phyloP scores from a whole-genome alignment of 495 filamentous ascomycete genomes.

The Cudoniella acicularis region DNA sequence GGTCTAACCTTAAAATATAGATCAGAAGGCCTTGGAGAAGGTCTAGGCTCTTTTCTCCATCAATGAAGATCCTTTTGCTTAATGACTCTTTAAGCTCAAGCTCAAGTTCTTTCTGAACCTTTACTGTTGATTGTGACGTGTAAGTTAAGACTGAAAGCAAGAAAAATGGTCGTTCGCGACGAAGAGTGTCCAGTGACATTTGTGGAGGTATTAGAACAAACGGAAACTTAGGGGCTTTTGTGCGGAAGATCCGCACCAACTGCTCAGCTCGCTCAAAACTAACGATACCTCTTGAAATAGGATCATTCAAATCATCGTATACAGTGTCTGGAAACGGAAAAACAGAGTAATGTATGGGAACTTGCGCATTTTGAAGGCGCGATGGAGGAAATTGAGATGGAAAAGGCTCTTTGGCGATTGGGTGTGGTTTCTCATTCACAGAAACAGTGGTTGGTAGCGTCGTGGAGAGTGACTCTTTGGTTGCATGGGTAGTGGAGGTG shows the following conservation, averaged over 20 bases:
- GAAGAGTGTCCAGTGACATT: constrained; percentile 15
- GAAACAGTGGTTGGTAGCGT: background rate
- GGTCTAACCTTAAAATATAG: constrained; percentile 1
- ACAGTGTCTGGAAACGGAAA: background rate
- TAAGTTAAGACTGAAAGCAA: constrained; percentile 18
- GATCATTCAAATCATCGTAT: constrained; percentile 17
- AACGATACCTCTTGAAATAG: constrained; percentile 23
- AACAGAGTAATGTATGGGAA: background rate
- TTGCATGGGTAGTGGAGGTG: background rate
- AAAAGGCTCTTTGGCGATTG: background rate
- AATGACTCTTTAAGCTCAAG: constrained; percentile 42
- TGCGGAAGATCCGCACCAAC: constrained; percentile 7
- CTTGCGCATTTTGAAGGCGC: background rate
- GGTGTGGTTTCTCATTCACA: background rate
- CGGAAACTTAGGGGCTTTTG: constrained; percentile 15
- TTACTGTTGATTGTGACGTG: background rate
- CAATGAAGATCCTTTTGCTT: constrained; percentile 11
- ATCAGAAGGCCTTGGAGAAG: constrained; percentile 21
- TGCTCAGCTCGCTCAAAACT: constrained; percentile 11
- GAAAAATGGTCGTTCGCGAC: constrained; percentile 20
- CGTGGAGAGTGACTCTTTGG: background rate
- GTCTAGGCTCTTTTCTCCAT: constrained; percentile 24
- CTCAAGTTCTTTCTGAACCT: constrained; percentile 17
- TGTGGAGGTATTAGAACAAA: constrained; percentile 20
- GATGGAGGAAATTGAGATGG: background rate